Evolutionary conservation across 257 asterid genomes (phyloP), one percentile per base, ranked within the genome.

Genomic region (Nicotiana obtusifolia): DNA sequence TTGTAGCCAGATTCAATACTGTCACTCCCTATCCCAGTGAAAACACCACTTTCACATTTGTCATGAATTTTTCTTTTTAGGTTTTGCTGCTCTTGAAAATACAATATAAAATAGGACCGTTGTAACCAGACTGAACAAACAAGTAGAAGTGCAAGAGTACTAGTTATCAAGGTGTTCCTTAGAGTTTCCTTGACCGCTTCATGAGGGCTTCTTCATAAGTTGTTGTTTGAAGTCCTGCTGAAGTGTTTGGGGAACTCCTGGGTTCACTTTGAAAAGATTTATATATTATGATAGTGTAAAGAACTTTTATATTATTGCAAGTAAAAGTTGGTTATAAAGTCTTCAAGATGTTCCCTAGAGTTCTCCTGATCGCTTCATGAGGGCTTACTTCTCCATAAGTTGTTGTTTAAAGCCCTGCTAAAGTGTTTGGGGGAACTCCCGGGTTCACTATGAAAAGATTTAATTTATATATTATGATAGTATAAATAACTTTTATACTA

Each of bases 371-470:
- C 31, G 31, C 28, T 26, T 26, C 28, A 26, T 26, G 28, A 26
- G 28, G 28, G 62, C 3, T 67, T 67, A 65, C 6, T 65, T 65
- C 54, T 47, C 13, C 16, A 53, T 11, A 13, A 19, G 5, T 75
- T 8, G 0, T 11, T 28, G 16, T 15, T 17, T 19, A 5, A n/a
- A 9, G 47, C 67, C 86, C 76, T 65, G 41, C 81, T 82, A 83
- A 84, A 87, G 87, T 87, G 86, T 84, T 84, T 84, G 83, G 89
- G 84, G 80, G 84, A 82, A 82, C 87, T 84, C 86, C n/a, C 0
- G 64, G 67, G n/a, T 5, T 71, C 71, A 54, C 73, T 71, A 64
- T 84, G 30, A 37, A 14, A 65, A 0, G 41, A 35, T 35, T 35
- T 35, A 35, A 5, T 35, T 35, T 35, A 35, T 35, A 35, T 35